A percentile compares a stretch with the other conserved stretches of the same genome.
Evolutionary conservation across 2,329 filamentous ascomycete genomes (phyloP).

Genomic region (Pseudonectria foliicola): DNA sequence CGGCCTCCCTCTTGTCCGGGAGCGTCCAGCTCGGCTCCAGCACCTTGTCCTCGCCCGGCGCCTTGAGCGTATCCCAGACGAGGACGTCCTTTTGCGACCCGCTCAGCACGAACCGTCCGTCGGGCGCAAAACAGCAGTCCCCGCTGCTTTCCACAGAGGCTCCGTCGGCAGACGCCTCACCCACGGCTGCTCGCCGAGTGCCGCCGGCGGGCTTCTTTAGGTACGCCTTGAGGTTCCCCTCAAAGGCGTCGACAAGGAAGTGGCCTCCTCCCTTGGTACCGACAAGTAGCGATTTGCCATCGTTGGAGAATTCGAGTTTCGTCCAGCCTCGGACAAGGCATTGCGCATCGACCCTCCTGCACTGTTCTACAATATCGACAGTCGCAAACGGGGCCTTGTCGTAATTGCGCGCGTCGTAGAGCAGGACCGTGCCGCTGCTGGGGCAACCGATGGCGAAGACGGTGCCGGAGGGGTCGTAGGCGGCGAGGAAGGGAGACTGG

Average conservation of each 20-base stretch:
- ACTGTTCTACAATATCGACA: conserved; percentile 67
- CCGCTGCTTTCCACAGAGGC: conserved; percentile 52
- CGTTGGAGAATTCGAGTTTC: conserved; percentile 90
- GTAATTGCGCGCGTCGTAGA: conserved; percentile 92
- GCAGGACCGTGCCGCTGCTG: conserved; percentile 67
- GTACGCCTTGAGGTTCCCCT: conserved; percentile 70
- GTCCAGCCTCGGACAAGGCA: conserved; percentile 70
- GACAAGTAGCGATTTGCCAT: conserved; percentile 79
- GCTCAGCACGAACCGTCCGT: conserved; percentile 81
- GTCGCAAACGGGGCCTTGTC: conserved; percentile 83
- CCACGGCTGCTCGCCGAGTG: conserved; percentile 44
- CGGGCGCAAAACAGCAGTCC: conserved; percentile 82
- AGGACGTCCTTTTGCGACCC: conserved; percentile 68
- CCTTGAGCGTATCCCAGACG: conserved; percentile 74
- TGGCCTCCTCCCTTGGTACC: conserved; percentile 80
- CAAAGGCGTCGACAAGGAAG: conserved; percentile 89
- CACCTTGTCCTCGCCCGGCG: conserved; percentile 47
- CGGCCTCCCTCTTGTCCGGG: conserved; percentile 60
- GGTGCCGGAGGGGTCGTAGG: conserved; percentile 86
- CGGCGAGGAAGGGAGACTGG: conserved; percentile 71
- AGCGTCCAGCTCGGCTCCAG: conserved; percentile 58
- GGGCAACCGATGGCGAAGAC: conserved; percentile 88
- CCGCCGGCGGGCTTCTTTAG: conserved; percentile 52
- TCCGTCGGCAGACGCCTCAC: conserved; percentile 37
- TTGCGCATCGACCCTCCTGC: conserved; percentile 42